phyloP scores from a whole-genome alignment of 495 filamentous ascomycete species.

The Sordaria brevicollis region DNA sequence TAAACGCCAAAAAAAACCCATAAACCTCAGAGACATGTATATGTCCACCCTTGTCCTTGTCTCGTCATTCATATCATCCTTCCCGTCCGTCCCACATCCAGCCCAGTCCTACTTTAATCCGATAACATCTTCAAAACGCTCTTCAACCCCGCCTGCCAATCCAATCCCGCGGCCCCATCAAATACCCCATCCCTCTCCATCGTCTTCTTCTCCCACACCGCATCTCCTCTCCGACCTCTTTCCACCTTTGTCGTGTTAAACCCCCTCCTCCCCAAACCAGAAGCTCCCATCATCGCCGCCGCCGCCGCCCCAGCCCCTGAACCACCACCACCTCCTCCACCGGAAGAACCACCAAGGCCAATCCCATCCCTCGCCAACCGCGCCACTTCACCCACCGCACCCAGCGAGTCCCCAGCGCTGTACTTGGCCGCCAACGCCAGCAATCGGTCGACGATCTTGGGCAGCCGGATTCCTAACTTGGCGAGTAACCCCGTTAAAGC shows the following conservation, averaged over 20 bases:
- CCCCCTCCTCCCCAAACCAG: conserved; percentile 16
- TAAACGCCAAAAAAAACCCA: background rate
- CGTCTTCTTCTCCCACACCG: conserved; percentile 24
- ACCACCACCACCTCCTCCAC: background rate
- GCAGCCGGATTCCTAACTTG: conserved; percentile 67
- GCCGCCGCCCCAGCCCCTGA: conserved; percentile 17
- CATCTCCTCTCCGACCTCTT: background rate
- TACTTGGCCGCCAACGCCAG: conserved; percentile 44
- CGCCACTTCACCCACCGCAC: conserved; percentile 42
- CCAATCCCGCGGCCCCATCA: conserved; percentile 11
- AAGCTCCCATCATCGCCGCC: conserved; percentile 15
- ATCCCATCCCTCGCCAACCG: conserved; percentile 28
- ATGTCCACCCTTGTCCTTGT: background rate
- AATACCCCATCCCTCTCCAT: conserved; percentile 22
- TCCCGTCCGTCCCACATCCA: background rate
- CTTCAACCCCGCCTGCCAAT: conserved; percentile 41
- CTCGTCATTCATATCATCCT: background rate
- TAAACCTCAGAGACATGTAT: background rate
- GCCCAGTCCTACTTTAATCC: conserved; percentile 11
- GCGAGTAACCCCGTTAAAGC: conserved; percentile 60
- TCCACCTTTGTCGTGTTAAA: background rate
- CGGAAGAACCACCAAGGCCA: conserved; percentile 1
- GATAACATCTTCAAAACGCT: conserved; percentile 57
- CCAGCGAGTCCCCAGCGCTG: conserved; percentile 40
- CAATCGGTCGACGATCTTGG: conserved; percentile 44